Base-by-base conservation (phyloP, 2,329 filamentous ascomycete genomes). In the Colletotrichum tanaceti region DNA sequence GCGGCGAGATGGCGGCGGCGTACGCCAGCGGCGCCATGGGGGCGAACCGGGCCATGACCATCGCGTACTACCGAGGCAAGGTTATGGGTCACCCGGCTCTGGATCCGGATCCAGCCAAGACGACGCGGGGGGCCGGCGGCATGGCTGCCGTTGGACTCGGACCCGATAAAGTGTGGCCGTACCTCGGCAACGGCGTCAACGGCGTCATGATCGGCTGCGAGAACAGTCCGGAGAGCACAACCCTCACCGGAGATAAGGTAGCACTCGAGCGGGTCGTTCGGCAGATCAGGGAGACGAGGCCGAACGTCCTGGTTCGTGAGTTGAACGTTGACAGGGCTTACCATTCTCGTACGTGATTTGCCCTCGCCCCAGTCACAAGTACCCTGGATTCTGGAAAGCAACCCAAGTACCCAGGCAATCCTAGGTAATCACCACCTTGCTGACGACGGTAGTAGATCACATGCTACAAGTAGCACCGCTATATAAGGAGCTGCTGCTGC, bases 1-100 rank as follows among this genome's bases (percentile, higher is more conserved):
- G 73, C 7, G 82, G 82, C 1, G 82, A 84, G 70, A 81, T 84
- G 35, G 81, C 77, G 0, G 82, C 81, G 1, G 81, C 82, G 0
- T 83, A 83, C 58, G 79, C 80, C 1, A 74, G 77, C 1, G 79
- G 81, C 2, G 64, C 72, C 2, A 65, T 84, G 5, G 74, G 77
- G 0, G 70, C 74, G 1, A 63, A 74, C 14, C 76, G 78, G 9
- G 81, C 82, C 10, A 79, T 82, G 59, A 73, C 72, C 5, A 71
- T 76, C 0, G 79, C 81, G 0, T 83, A 79, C 63, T 78, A 79
- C 52, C 77, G 82, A 9, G 83, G 82, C 1, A 47, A 46, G 24
- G 41, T n/a, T 16, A 43, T 43, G 41, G n/a, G n/a, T n/a, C n/a
- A n/a, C n/a, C n/a, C n/a, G n/a, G n/a, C n/a, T n/a, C n/a, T n/a